Evolutionary conservation across 2,329 filamentous ascomycete species (phyloP).

Genomic region (Trichoderma endophyticum): DNA sequence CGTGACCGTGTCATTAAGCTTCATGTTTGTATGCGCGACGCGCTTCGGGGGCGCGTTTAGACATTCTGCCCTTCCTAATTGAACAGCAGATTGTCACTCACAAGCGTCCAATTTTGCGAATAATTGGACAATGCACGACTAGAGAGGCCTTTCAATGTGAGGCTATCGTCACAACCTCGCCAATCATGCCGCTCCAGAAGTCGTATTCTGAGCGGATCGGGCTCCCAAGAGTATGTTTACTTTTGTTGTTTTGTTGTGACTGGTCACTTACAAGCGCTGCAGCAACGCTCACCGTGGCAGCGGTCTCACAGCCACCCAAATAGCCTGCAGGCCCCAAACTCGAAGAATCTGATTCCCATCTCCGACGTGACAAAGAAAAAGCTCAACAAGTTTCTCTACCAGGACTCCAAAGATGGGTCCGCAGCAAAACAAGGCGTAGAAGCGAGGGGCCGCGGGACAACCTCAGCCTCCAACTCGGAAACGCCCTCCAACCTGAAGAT

Average conservation of each 20-base stretch:
- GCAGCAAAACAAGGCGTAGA: constrained; percentile 20
- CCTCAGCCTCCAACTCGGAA: background rate
- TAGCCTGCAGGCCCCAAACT: constrained; percentile 33
- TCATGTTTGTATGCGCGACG: constrained; percentile 17
- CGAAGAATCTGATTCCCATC: constrained; percentile 45
- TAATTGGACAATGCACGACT: background rate
- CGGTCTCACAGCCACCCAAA: constrained; percentile 52
- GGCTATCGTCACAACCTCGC: constrained; percentile 20
- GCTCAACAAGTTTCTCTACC: constrained; percentile 54
- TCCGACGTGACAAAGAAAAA: constrained; percentile 61
- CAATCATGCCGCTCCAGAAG: constrained; percentile 40
- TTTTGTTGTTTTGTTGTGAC: constrained; percentile 5
- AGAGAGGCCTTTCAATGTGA: constrained; percentile 22
- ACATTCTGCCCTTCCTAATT: constrained; percentile 12
- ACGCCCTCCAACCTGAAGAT: constrained; percentile 22
- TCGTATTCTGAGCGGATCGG: constrained; percentile 39
- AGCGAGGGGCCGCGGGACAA: background rate
- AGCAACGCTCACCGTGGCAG: constrained; percentile 49
- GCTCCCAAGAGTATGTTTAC: constrained; percentile 32
- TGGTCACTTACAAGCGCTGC: constrained; percentile 12
- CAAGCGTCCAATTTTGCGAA: background rate
- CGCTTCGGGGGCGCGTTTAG: constrained; percentile 11
- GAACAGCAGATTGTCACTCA: background rate
- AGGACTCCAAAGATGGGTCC: constrained; percentile 25
- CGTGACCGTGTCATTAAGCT: constrained; percentile 24